Conservation (phyloP, 106 monocot genomes). For the Apostasia ramifera region DNA sequence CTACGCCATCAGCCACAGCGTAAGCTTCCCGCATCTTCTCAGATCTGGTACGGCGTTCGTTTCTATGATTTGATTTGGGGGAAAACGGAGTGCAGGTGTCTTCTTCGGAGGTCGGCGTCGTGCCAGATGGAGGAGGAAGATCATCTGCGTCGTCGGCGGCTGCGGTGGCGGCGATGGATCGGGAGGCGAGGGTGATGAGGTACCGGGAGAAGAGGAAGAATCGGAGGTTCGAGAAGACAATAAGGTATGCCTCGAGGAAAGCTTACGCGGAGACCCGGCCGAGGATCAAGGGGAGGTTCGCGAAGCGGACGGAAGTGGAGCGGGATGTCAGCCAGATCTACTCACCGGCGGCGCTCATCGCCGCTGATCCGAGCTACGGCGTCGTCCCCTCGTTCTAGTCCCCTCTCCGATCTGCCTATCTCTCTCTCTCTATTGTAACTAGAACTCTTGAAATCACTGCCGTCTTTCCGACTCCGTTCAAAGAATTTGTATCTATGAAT, state of each 20-base stretch:
- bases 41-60: not conserved
- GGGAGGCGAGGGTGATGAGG: slow-evolving; percentile 59
- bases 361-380: slow-evolving; percentile 30
- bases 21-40: not conserved
- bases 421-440: no score
- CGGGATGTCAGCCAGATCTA: slow-evolving; percentile 17
- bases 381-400: slow-evolving; percentile 37
- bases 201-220: slow-evolving; percentile 65
- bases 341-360: slow-evolving; percentile 9
- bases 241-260: slow-evolving; percentile 58
- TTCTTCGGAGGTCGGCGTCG: slow-evolving; percentile 48
- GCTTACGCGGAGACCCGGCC: slow-evolving; percentile 70
- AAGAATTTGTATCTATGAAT: no score
- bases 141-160: not conserved
- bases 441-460: no score
- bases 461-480: no score
- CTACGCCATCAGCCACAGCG: slow-evolving; percentile 8
- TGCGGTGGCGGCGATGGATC: slow-evolving; percentile 15
- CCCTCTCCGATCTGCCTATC: no score
- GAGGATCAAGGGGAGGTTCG: slow-evolving; percentile 57
- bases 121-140: slow-evolving; percentile 28
- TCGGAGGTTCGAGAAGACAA: slow-evolving; percentile 60
- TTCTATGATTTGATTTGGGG: not conserved
- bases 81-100: slow-evolving; percentile 21
- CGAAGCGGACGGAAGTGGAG: slow-evolving; percentile 46